phyloP scores from a whole-genome alignment of 1,139 yeast genomes.

The Saccharomyces hybrid region DNA sequence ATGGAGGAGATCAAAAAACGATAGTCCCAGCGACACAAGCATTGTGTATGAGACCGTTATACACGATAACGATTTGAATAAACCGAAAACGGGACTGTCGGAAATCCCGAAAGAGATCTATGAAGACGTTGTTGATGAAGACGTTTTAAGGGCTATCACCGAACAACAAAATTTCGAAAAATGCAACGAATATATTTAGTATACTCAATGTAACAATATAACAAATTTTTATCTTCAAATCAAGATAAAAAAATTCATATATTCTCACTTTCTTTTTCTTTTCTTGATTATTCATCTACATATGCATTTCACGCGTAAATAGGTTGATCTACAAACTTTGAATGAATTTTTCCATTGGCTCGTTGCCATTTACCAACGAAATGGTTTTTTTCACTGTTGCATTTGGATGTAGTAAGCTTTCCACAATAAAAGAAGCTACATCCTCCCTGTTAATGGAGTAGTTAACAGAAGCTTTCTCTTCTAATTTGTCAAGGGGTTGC shows the following conservation, averaged over 20 bases:
- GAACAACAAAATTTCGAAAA: conserved; percentile 56
- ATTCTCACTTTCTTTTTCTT: neutral
- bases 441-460: conserved; percentile 24
- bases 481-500: conserved; percentile 11
- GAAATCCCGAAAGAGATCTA: conserved; percentile 51
- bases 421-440: conserved; percentile 24
- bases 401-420: conserved; percentile 22
- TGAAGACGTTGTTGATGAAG: conserved; percentile 50
- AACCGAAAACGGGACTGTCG: conserved; percentile 51
- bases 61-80: conserved; percentile 39
- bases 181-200: neutral
- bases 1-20: conserved; percentile 30
- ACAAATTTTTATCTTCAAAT: neutral
- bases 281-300: neutral
- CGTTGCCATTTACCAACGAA: conserved; percentile 32
- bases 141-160: conserved; percentile 51
- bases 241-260: neutral
- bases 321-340: conserved; percentile 8
- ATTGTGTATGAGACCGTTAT: conserved; percentile 48
- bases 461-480: conserved; percentile 8
- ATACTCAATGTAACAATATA: neutral
- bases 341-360: conserved; percentile 25
- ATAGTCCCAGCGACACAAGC: conserved; percentile 14
- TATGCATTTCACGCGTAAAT: neutral
- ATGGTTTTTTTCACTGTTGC: conserved; percentile 29